These are phyloP conservation scores for Myxozyma vanderwaltii DNA, from an alignment of 805 yeast genomes.

Conservation along the genomic window DNA sequence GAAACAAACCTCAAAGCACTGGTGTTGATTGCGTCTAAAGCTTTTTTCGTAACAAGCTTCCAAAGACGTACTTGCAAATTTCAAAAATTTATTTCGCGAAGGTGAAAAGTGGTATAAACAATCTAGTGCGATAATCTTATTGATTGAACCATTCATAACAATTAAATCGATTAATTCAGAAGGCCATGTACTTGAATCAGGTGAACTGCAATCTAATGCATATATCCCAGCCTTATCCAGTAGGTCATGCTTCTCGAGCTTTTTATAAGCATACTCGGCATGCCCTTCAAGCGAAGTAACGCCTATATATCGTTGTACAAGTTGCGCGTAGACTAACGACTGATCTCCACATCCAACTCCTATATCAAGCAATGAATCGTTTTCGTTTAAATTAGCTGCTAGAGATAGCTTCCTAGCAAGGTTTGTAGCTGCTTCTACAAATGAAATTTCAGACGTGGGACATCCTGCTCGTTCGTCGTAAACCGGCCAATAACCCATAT, in stretches of 20 bases:
- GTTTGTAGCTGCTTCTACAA: slow-evolving; percentile 6
- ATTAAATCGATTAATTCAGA: not conserved
- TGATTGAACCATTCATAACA: slow-evolving; percentile 4
- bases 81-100: slow-evolving; percentile 14
- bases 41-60: slow-evolving; percentile 19
- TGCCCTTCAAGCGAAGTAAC: slow-evolving; percentile 22
- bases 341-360: slow-evolving; percentile 34
- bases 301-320: slow-evolving; percentile 19
- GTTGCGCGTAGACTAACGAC: slow-evolving; percentile 20
- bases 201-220: slow-evolving; percentile 22
- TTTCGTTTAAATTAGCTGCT: slow-evolving; percentile 7
- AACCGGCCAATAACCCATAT: slow-evolving; percentile 30
- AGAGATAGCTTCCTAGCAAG: slow-evolving; percentile 19
- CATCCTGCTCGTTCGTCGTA: not conserved
- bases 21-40: too few relatives aligned
- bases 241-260: not conserved
- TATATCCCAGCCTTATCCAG: not conserved
- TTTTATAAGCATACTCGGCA: slow-evolving; percentile 6
- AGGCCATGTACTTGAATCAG: slow-evolving; percentile 18
- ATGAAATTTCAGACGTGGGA: not conserved
- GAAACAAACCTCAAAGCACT: slow-evolving; percentile 14
- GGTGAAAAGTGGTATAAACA: slow-evolving; percentile 27
- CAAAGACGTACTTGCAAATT: slow-evolving; percentile 11
- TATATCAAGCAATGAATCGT: slow-evolving; percentile 23
- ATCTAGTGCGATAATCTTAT: slow-evolving; percentile 28